These are phyloP conservation scores for Clavariopsis aquatica DNA, from an alignment of 495 filamentous ascomycete species.

Conservation along the genomic window DNA sequence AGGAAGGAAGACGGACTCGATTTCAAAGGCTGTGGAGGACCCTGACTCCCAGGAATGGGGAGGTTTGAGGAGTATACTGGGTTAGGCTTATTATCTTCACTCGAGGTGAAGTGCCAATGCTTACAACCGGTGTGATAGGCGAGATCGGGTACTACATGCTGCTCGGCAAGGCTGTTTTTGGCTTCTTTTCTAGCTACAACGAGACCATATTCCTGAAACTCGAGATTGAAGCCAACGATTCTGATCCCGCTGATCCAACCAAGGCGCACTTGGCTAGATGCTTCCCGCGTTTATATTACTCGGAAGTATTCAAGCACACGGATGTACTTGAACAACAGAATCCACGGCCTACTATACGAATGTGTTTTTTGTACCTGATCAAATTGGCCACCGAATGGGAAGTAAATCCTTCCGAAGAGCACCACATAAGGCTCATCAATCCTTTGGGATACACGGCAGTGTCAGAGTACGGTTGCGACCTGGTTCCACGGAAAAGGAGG, in stretches of 20 bases:
- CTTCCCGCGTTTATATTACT: neutral
- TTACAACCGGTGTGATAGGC: neutral
- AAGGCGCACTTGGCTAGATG: no score
- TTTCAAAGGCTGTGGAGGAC: neutral
- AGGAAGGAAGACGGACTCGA: neutral
- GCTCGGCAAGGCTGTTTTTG: no score
- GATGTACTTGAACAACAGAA: neutral
- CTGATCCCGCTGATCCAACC: no score
- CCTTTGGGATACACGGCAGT: neutral
- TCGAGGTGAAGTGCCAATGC: neutral
- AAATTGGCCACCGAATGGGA: neutral
- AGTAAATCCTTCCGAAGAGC: neutral
- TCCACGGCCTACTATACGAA: no score
- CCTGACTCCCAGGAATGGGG: neutral
- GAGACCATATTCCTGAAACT: neutral
- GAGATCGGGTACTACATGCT: neutral
- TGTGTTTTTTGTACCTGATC: neutral
- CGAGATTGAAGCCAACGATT: neutral
- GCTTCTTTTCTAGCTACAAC: neutral
- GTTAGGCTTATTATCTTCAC: neutral
- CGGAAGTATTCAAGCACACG: neutral
- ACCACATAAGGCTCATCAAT: no score
- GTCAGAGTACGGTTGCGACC: neutral
- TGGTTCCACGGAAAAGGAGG: neutral
- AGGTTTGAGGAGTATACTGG: neutral